Percentiles rank a stretch among this genome's conserved stretches.
Conservation (phyloP, 2,329 filamentous ascomycete species). For the Diplodia sapinea region DNA sequence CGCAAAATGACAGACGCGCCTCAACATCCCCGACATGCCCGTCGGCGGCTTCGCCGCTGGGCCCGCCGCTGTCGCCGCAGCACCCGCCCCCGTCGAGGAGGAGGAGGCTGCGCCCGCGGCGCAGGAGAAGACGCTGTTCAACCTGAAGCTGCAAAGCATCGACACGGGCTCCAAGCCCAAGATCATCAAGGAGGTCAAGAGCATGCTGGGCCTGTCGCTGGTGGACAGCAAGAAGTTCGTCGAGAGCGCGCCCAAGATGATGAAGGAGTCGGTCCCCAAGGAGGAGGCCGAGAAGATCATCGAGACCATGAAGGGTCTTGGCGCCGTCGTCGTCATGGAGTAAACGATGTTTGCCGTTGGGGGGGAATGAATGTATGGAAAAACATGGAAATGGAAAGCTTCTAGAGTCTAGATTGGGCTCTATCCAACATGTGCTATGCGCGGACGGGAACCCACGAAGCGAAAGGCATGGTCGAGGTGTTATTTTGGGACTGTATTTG, state of each 20-base stretch:
- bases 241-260: slow-evolving; percentile 93
- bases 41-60: slow-evolving; percentile 86
- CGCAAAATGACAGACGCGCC: slow-evolving; percentile 69
- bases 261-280: slow-evolving; percentile 99
- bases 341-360: slow-evolving; percentile 52
- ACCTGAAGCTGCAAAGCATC: slow-evolving; percentile 89
- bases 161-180: slow-evolving; percentile 92
- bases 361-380: slow-evolving; percentile 19
- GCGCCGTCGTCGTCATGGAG: slow-evolving; percentile 89
- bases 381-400: slow-evolving; percentile 27
- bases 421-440: not conserved
- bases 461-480: slow-evolving; percentile 28
- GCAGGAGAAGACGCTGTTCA: slow-evolving; percentile 96
- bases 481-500: slow-evolving; percentile 40
- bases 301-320: slow-evolving; percentile 88
- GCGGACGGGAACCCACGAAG: slow-evolving; percentile 12
- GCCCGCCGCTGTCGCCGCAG: slow-evolving; percentile 63
- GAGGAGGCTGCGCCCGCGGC: slow-evolving; percentile 87
- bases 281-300: slow-evolving; percentile 99
- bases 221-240: slow-evolving; percentile 99
- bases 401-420: slow-evolving; percentile 3
- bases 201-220: slow-evolving; percentile 88
- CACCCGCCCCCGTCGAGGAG: slow-evolving; percentile 71
- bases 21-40: slow-evolving; percentile 98
- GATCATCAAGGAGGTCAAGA: slow-evolving; percentile 99